These are phyloP conservation scores for Skeletonema potamos DNA, from an alignment of 108 stramenopile genomes.

Conservation along the genomic window DNA sequence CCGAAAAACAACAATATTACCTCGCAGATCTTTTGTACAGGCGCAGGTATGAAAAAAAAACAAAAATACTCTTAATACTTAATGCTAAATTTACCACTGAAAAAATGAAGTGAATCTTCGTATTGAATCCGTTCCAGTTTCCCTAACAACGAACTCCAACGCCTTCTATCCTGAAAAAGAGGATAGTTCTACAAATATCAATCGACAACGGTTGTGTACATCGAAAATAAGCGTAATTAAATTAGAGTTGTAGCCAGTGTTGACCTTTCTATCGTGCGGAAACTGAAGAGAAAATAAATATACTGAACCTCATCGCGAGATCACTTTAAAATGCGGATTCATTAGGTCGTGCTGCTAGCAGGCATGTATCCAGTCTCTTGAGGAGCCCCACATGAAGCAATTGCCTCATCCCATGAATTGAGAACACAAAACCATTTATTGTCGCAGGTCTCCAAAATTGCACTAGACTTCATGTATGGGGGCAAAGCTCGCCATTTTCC, in stretches of 20 bases:
- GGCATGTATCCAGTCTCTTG: slow-evolving; percentile 69
- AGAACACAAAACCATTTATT: slow-evolving; percentile 89
- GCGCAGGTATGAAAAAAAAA: not conserved
- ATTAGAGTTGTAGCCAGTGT: not conserved
- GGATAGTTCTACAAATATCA: too few relatives aligned
- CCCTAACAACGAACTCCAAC: too few relatives aligned
- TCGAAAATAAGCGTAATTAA: not conserved
- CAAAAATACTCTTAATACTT: not conserved
- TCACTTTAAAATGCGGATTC: not conserved
- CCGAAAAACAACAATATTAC: not conserved
- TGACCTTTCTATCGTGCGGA: not conserved
- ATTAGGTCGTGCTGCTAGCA: not conserved
- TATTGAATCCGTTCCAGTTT: too few relatives aligned
- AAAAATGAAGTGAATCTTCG: too few relatives aligned
- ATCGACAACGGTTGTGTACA: not conserved
- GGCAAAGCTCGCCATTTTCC: slow-evolving; percentile 83
- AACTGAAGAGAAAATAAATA: slow-evolving; percentile 1
- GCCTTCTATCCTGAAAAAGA: too few relatives aligned
- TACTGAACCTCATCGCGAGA: not conserved
- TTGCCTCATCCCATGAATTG: slow-evolving; percentile 89
- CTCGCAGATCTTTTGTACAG: not conserved
- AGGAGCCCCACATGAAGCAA: slow-evolving; percentile 82
- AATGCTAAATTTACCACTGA: not conserved
- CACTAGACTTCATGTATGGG: slow-evolving; percentile 73
- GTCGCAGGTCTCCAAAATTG: slow-evolving; percentile 57